phyloP scores from a whole-genome alignment of 139 green algal genomes.

The Edaphochlamys debaryana region DNA sequence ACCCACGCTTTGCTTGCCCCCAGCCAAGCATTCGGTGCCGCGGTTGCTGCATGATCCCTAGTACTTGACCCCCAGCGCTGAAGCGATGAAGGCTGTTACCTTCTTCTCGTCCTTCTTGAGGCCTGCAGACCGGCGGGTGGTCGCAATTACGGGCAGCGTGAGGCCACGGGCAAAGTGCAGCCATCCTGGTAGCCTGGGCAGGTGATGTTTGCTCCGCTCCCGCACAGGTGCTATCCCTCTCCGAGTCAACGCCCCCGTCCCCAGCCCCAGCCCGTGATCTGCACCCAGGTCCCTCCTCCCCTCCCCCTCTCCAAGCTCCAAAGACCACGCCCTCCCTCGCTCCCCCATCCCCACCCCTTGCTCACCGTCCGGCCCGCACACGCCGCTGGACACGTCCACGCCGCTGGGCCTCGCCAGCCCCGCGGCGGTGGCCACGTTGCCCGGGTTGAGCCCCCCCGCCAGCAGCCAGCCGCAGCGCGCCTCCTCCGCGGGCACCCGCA shows the following conservation, averaged over 20 bases:
- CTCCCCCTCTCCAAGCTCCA: neutral
- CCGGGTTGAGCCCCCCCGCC: conserved; percentile 76
- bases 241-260: neutral
- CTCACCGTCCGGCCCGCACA: conserved; percentile 73
- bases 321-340: neutral
- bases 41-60: no score
- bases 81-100: conserved; percentile 51
- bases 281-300: neutral
- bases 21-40: no score
- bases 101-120: conserved; percentile 60
- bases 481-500: conserved; percentile 48
- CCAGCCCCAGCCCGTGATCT: no score
- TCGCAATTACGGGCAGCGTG: neutral
- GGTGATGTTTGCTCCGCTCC: no score
- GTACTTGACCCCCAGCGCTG: conserved; percentile 40
- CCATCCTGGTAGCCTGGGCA: neutral
- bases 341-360: neutral
- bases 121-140: conserved; percentile 7
- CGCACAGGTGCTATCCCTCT: neutral
- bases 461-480: conserved; percentile 77
- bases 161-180: neutral
- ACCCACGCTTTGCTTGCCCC: no score
- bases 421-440: conserved; percentile 80
- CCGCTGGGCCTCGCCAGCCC: conserved; percentile 56
- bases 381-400: conserved; percentile 89